Evolutionary conservation across 306 rosid species (phyloP), one percentile per base, ranked within the genome.

Genomic region (Datisca glomerata): DNA sequence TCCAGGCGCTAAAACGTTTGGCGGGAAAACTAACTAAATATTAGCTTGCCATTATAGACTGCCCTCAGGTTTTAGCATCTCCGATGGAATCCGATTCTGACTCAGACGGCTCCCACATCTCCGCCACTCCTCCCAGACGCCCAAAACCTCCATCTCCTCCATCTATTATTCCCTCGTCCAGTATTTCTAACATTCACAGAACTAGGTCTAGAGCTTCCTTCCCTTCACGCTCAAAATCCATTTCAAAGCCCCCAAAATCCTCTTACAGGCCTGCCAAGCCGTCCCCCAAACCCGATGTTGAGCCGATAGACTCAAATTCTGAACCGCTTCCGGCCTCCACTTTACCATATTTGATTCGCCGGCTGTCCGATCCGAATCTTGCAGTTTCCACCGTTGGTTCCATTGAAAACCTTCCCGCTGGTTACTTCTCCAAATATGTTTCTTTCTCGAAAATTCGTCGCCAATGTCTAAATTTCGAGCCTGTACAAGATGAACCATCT

Each of bases 21-120:
- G 36, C 36, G 36, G 36, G 36, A 31, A 31, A 14, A 31, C n/a
- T n/a, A n/a, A n/a, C n/a, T n/a, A n/a, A n/a, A n/a, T n/a, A n/a
- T n/a, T n/a, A n/a, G n/a, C n/a, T n/a, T n/a, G n/a, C n/a, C n/a
- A n/a, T n/a, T n/a, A n/a, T n/a, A n/a, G n/a, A n/a, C n/a, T n/a
- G n/a, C 33, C n/a, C n/a, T 5, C 13, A 12, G 36, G n/a, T 2
- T 18, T 40, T 33, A 13, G 56, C 41, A 13, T 8, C n/a, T 28
- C 12, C 48, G 27, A 61, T 66, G 68, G 53, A 54, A 5, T 60
- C 71, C 10, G 85, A 79, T 67, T 76, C 95, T 8, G 86, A 71
- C 43, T 79, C 94, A 12, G 89, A 79, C 24, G 89, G 69, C 18
- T 87, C 97, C 58, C 94, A 79, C 51, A 45, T 87, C 69, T 87